Percentiles rank a stretch among this genome's conserved stretches.
phyloP scores from a whole-genome alignment of 2,329 filamentous ascomycete genomes.

The Laburnicola sp. region DNA sequence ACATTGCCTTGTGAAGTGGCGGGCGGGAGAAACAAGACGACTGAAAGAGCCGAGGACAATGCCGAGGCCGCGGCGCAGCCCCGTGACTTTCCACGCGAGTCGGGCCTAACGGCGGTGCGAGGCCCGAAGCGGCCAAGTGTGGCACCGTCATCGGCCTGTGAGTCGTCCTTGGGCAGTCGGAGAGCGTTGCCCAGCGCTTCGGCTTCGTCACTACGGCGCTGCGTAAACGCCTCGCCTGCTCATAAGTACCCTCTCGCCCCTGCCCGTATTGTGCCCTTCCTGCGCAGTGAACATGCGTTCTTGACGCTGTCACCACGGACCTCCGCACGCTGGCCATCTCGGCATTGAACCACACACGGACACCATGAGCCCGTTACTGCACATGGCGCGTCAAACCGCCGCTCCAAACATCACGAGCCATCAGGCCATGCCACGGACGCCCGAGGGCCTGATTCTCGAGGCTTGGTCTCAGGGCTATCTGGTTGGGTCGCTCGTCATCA shows the following conservation, averaged over 20 bases:
- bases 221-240: slow-evolving; percentile 9
- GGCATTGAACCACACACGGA: background rate
- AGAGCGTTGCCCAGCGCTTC: background rate
- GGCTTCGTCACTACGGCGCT: slow-evolving; percentile 9
- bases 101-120: slow-evolving; percentile 11
- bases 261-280: background rate
- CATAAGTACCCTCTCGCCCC: background rate
- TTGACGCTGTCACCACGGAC: slow-evolving; percentile 1
- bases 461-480: slow-evolving; percentile 47
- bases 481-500: slow-evolving; percentile 50
- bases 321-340: slow-evolving; percentile 5
- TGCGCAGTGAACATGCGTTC: background rate
- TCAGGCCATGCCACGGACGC: slow-evolving; percentile 27
- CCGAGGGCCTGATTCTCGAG: slow-evolving; percentile 42
- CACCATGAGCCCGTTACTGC: slow-evolving; percentile 8
- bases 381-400: background rate
- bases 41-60: too few species aligned
- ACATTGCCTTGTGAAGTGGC: too few species aligned
- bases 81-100: too few species aligned
- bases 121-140: slow-evolving; percentile 5
- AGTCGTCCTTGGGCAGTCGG: too few species aligned
- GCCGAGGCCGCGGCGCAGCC: too few species aligned
- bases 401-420: slow-evolving; percentile 3
- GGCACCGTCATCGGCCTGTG: slow-evolving; percentile 1
- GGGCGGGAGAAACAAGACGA: too few species aligned